phyloP scores from a whole-genome alignment of 352 stramenopile species.

The Sclerospora graminicola region DNA sequence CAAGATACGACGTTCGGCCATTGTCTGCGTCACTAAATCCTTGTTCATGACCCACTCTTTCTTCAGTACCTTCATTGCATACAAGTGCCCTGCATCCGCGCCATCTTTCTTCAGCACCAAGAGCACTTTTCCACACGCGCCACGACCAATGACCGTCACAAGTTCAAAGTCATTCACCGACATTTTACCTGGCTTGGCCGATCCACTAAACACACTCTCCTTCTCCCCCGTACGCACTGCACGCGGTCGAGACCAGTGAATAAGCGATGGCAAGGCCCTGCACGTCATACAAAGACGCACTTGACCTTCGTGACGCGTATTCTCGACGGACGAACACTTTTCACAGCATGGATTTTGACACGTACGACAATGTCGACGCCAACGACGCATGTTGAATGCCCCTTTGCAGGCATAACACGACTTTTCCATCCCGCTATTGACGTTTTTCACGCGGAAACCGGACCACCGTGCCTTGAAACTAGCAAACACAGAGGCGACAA shows the following conservation, averaged over 20 bases:
- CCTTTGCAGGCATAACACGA: constrained; percentile 57
- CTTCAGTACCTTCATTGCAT: constrained; percentile 83
- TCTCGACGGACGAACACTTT: constrained; percentile 58
- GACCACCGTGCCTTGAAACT: constrained; percentile 67
- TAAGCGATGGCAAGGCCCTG: constrained; percentile 42
- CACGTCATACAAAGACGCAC: constrained; percentile 57
- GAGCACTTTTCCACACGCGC: constrained; percentile 81
- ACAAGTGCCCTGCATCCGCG: constrained; percentile 82
- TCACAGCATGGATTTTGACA: constrained; percentile 59
- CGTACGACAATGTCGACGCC: constrained; percentile 57
- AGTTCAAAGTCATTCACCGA: constrained; percentile 82
- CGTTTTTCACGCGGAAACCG: constrained; percentile 63
- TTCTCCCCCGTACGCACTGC: constrained; percentile 57
- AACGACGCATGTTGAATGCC: constrained; percentile 61
- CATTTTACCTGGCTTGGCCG: constrained; percentile 55
- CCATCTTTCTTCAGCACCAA: constrained; percentile 72
- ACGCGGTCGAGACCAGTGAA: constrained; percentile 58
- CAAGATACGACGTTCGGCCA: constrained; percentile 73
- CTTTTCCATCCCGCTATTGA: constrained; percentile 62
- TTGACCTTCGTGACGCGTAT: constrained; percentile 50
- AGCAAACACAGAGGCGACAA: constrained; percentile 47
- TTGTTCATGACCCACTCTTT: constrained; percentile 84
- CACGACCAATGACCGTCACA: constrained; percentile 73
- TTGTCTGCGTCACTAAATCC: constrained; percentile 83
- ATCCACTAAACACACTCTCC: constrained; percentile 56